Evolutionary conservation across 2,329 filamentous ascomycete genomes (phyloP).

Genomic region (Xylaria hypoxylon): DNA sequence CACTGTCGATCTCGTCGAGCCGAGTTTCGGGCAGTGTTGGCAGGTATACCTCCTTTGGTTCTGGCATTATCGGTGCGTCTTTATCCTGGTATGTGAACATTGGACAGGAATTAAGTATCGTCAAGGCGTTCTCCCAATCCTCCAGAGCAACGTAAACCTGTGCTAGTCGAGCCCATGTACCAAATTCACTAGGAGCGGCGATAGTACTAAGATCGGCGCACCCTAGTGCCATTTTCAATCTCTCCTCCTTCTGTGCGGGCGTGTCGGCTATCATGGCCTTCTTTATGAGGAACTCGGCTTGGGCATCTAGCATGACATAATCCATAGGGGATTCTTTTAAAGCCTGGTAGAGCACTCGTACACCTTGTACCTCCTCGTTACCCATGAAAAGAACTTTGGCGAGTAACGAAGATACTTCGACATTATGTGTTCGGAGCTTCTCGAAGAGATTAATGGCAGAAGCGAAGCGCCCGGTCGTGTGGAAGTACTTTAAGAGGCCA

Average conservation of each 20-base stretch:
- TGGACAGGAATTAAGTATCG: constrained; percentile 96
- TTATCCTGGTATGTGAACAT: constrained; percentile 99
- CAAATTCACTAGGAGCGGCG: constrained; percentile 95
- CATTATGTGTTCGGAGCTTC: constrained; percentile 89
- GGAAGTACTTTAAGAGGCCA: constrained; percentile 93
- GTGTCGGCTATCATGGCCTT: constrained; percentile 74
- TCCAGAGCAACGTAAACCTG: constrained; percentile 95
- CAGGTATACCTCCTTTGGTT: constrained; percentile 87
- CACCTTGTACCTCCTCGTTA: constrained; percentile 96
- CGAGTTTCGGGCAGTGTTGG: constrained; percentile 89
- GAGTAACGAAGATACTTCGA: constrained; percentile 92
- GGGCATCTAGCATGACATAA: constrained; percentile 93
- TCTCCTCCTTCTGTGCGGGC: constrained; percentile 69
- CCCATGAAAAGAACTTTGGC: constrained; percentile 93
- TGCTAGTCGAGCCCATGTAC: constrained; percentile 92
- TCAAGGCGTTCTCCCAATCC: constrained; percentile 94
- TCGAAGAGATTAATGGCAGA: constrained; percentile 98
- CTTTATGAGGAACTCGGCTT: constrained; percentile 89
- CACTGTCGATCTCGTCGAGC: constrained; percentile 95
- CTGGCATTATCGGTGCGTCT: constrained; percentile 93
- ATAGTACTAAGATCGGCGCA: constrained; percentile 96
- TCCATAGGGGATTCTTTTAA: constrained; percentile 96
- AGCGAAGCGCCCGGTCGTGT: constrained; percentile 92
- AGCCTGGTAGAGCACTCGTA: constrained; percentile 87
- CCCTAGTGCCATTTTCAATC: constrained; percentile 86